These are phyloP conservation scores for Panicum miliaceum DNA, from an alignment of 176 grass and related monocot genomes.

Conservation along the genomic window DNA sequence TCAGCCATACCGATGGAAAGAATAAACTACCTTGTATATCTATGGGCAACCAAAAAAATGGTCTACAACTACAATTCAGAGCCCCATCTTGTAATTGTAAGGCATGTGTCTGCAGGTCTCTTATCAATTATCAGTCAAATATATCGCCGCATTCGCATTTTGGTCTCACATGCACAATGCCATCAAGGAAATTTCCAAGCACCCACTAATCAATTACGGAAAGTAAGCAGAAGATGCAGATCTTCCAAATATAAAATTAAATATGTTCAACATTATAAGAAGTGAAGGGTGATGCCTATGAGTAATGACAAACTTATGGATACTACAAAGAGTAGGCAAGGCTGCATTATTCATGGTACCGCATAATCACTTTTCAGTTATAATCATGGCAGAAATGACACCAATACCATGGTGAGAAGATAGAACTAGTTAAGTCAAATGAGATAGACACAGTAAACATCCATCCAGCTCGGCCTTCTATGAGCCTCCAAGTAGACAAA, in stretches of 20 bases:
- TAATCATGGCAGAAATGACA: neutral
- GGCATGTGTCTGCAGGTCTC: neutral
- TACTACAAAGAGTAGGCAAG: too few relatives aligned
- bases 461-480: neutral
- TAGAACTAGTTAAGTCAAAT: neutral
- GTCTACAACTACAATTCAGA: neutral
- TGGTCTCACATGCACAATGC: neutral
- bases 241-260: constrained; percentile 16
- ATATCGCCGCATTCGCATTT: neutral
- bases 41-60: neutral
- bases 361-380: neutral
- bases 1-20: neutral
- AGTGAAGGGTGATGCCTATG: neutral
- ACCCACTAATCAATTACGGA: neutral
- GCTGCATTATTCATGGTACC: neutral
- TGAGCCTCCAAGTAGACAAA: constrained; percentile 13
- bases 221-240: neutral
- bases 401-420: neutral
- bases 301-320: neutral
- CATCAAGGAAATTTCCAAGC: neutral
- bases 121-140: constrained; percentile 12
- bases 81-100: neutral
- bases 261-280: neutral
- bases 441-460: neutral
- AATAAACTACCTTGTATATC: neutral